A percentile compares a stretch with the other conserved stretches of the same genome.
phyloP scores from a whole-genome alignment of 352 stramenopile species.

The Nothophytophthora sp. region DNA sequence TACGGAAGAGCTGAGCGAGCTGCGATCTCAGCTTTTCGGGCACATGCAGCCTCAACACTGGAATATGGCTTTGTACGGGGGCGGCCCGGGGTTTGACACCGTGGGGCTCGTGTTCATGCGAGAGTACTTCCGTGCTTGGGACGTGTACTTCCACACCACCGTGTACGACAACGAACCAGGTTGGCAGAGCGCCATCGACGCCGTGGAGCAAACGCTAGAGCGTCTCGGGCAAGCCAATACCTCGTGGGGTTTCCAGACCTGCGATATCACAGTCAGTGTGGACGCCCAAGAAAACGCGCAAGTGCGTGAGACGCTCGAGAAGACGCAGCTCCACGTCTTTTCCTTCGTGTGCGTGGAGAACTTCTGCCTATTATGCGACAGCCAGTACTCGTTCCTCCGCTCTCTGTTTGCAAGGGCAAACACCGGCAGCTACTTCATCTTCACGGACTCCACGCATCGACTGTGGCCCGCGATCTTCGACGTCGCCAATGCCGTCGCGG shows the following conservation, averaged over 20 bases:
- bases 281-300: constrained; percentile 34
- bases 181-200: constrained; percentile 46
- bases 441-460: constrained; percentile 73
- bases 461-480: constrained; percentile 63
- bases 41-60: constrained; percentile 24
- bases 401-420: constrained; percentile 43
- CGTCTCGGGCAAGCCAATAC: constrained; percentile 18
- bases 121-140: constrained; percentile 46
- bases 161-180: constrained; percentile 78
- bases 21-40: constrained; percentile 60
- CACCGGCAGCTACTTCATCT: constrained; percentile 54
- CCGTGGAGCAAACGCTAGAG: constrained; percentile 28
- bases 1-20: constrained; percentile 41
- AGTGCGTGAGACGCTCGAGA: constrained; percentile 22
- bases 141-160: constrained; percentile 47
- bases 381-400: constrained; percentile 49
- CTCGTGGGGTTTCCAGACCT: constrained; percentile 46
- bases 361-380: constrained; percentile 50
- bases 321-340: constrained; percentile 59
- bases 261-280: constrained; percentile 62
- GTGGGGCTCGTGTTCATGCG: constrained; percentile 58
- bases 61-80: constrained; percentile 62
- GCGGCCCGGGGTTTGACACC: constrained; percentile 58
- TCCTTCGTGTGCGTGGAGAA: constrained; percentile 80
- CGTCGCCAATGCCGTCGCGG: constrained; percentile 29